phyloP scores from a whole-genome alignment of 306 rosid species.

The Glycine tomentella region DNA sequence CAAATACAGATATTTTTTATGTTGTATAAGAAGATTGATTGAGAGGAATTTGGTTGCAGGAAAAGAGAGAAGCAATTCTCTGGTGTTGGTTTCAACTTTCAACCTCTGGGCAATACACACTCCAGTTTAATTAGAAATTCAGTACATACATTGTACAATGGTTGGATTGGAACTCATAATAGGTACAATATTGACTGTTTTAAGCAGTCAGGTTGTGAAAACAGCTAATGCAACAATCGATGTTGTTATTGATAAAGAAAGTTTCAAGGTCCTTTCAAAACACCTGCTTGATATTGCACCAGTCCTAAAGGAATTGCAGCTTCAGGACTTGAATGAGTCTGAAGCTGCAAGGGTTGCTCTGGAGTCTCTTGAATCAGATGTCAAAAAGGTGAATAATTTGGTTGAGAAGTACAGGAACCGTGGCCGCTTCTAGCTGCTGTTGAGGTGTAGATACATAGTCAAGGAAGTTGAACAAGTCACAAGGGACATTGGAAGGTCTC shows the following conservation, averaged over 20 bases:
- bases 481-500: neutral
- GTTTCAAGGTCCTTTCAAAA: slow-evolving; percentile 2
- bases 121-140: neutral
- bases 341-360: neutral
- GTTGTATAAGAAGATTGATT: neutral
- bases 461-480: slow-evolving; percentile 4
- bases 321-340: neutral
- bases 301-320: neutral
- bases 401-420: neutral
- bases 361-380: neutral
- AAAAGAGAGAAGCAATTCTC: neutral
- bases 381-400: neutral
- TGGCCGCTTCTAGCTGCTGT: neutral
- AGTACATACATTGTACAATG: neutral
- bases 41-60: neutral
- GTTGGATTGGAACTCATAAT: neutral
- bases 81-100: neutral
- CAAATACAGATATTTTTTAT: neutral
- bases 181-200: neutral
- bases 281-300: neutral
- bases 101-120: neutral
- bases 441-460: neutral
- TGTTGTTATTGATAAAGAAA: neutral
- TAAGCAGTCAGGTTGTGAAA: neutral
- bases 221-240: neutral